Evolutionary conservation across 768 basidiomycete species (phyloP).

Genomic region (Roridomyces roridus): DNA sequence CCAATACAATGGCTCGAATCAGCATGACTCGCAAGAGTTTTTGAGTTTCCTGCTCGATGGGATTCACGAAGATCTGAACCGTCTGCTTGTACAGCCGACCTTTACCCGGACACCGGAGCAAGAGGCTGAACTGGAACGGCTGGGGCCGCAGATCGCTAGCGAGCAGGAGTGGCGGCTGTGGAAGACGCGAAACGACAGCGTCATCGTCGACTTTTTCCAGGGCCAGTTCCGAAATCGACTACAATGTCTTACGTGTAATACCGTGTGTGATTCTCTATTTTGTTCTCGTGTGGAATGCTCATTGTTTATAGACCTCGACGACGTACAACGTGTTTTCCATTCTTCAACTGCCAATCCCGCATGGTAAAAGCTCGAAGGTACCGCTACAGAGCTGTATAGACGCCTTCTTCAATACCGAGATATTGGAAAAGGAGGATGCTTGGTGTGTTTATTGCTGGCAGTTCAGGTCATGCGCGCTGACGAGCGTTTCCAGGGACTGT

Average conservation of each 20-base stretch:
- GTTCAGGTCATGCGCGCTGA: neutral
- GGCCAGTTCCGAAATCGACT: conserved; percentile 93
- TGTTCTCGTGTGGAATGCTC: conserved; percentile 1
- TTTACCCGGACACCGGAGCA: conserved; percentile 73
- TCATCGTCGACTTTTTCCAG: conserved; percentile 97
- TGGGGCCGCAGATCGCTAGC: conserved; percentile 88
- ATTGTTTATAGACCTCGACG: conserved; percentile 79
- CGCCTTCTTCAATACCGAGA: conserved; percentile 88
- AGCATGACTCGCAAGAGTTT: conserved; percentile 99
- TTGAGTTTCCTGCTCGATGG: conserved; percentile 93
- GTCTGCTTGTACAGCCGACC: conserved; percentile 74
- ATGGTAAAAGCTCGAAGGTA: conserved; percentile 63
- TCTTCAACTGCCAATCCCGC: conserved; percentile 87
- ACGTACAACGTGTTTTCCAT: conserved; percentile 98
- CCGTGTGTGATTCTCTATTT: conserved; percentile 53
- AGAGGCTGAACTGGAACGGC: conserved; percentile 86
- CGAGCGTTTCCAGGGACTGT: conserved; percentile 74
- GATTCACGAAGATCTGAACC: conserved; percentile 88
- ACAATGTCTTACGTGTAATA: conserved; percentile 88
- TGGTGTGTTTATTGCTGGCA: conserved; percentile 61
- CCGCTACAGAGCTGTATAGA: conserved; percentile 84
- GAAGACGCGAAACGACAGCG: conserved; percentile 86
- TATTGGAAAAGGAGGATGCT: conserved; percentile 91
- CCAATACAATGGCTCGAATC: conserved; percentile 86
- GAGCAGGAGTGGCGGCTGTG: conserved; percentile 94